Evolutionary conservation across 805 yeast species (phyloP).

Genomic region (Monosporozyma yasuniensis): DNA sequence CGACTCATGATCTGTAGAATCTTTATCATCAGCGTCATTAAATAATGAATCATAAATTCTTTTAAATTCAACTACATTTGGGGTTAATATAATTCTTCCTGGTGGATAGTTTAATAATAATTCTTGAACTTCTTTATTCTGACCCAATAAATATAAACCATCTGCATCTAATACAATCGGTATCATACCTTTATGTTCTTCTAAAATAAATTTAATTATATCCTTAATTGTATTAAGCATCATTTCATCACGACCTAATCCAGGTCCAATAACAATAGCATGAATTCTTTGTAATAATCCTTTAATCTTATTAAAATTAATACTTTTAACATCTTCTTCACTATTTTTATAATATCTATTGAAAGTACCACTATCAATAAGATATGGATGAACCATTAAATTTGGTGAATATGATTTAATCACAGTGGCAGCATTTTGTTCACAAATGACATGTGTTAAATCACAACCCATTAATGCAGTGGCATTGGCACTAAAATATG

Average conservation of each 20-base stretch:
- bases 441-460: conserved; percentile 84
- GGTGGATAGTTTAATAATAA: conserved; percentile 42
- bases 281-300: conserved; percentile 58
- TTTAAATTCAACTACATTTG: conserved; percentile 78
- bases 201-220: conserved; percentile 38
- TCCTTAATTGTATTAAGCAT: conserved; percentile 55
- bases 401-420: conserved; percentile 88
- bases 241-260: conserved; percentile 72
- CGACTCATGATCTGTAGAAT: conserved; percentile 24
- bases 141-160: conserved; percentile 59
- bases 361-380: conserved; percentile 33
- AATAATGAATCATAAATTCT: conserved; percentile 48
- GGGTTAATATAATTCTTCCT: conserved; percentile 65
- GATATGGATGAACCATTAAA: conserved; percentile 90
- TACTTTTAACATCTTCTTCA: conserved; percentile 20
- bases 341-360: conserved; percentile 9
- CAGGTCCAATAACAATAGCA: conserved; percentile 85
- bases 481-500: conserved; percentile 81
- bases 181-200: conserved; percentile 44
- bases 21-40: conserved; percentile 6
- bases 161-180: conserved; percentile 91
- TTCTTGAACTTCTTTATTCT: conserved; percentile 16
- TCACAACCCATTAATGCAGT: conserved; percentile 82
- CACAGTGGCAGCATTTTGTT: conserved; percentile 61
- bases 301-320: conserved; percentile 33